Evolutionary conservation across 495 filamentous ascomycete species (phyloP), one percentile per base, ranked within the genome.

Genomic region (Massariosphaeria phaeospora): DNA sequence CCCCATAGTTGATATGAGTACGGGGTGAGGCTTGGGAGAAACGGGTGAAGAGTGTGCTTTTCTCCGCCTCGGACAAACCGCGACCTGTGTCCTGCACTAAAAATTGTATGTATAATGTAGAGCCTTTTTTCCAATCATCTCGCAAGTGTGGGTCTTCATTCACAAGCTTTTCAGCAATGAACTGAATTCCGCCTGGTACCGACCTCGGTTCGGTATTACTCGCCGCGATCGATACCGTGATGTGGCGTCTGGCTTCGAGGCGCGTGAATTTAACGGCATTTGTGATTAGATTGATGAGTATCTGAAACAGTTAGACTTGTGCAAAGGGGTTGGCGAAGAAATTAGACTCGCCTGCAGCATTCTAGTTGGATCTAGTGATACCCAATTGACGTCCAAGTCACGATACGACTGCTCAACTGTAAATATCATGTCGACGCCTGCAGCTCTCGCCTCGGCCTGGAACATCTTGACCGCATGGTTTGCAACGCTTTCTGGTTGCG

Each of bases 241-340:
- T 62, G 2, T 21, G 27, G 3, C 63, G 55, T 7, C 0, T 46
- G 9, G 23, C 13, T 24, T 31, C 41, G 9, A 38, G 21, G 2
- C 55, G 26, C n/a, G 84, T 88, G 58, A 88, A 89, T 61, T 89
- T 89, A 52, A 89, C 84, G 1, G 85, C 84, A 59, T 91, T 90
- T 4, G 82, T 85, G 61, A 86, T 76, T 2, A 91, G 73, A 59
- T 88, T 88, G 56, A 87, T 82, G 2, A 89, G 48, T 20, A 68
- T 50, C 30, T 53, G 21, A 24, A 26, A 3, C 17, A 31, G 11
- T 41, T 35, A 48, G 44, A 18, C 9, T 1, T 21, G 8, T 11
- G 2, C 6, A 12, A 48, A 40, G 24, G 12, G 2, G 6, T 1
- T 21, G 15, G 9, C 10, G 12, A 15, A 17, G 34, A n/a, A 20